A percentile compares a stretch with the other conserved stretches of the same genome.
Evolutionary conservation across 352 stramenopile species (phyloP).

Genomic region (Phytophthora quininea): DNA sequence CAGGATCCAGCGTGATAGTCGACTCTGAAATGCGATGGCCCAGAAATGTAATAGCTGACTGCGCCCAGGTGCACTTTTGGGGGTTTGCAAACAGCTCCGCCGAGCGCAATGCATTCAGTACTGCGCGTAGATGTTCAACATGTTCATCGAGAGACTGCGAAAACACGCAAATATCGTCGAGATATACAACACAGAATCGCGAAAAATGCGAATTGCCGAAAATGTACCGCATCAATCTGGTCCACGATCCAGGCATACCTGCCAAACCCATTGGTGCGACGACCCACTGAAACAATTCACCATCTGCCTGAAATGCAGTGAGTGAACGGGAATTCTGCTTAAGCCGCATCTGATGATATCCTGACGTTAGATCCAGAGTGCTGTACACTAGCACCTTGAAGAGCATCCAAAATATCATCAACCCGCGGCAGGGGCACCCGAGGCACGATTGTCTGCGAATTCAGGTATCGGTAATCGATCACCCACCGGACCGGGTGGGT

Average conservation of each 20-base stretch:
- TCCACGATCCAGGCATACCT: conserved; percentile 11
- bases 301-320: conserved; percentile 33
- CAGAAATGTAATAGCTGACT: neutral
- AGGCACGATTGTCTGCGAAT: conserved; percentile 4
- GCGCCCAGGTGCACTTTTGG: conserved; percentile 6
- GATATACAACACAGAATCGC: conserved; percentile 8
- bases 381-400: conserved; percentile 4
- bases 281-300: conserved; percentile 43
- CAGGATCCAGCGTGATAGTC: conserved; percentile 12
- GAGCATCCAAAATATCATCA: conserved; percentile 12
- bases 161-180: conserved; percentile 13
- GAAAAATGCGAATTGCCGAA: conserved; percentile 2
- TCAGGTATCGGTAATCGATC: conserved; percentile 10
- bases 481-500: conserved; percentile 1
- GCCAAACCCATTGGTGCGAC: conserved; percentile 33
- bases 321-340: conserved; percentile 10
- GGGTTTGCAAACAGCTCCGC: neutral
- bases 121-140: conserved; percentile 3
- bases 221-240: conserved; percentile 12
- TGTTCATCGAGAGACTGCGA: conserved; percentile 6
- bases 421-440: conserved; percentile 6
- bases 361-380: conserved; percentile 26
- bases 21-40: conserved; percentile 4
- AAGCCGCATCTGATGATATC: conserved; percentile 36
- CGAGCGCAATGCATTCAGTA: neutral